phyloP scores from a whole-genome alignment of 2,329 filamentous ascomycete species.

The Corynespora cassiicola region DNA sequence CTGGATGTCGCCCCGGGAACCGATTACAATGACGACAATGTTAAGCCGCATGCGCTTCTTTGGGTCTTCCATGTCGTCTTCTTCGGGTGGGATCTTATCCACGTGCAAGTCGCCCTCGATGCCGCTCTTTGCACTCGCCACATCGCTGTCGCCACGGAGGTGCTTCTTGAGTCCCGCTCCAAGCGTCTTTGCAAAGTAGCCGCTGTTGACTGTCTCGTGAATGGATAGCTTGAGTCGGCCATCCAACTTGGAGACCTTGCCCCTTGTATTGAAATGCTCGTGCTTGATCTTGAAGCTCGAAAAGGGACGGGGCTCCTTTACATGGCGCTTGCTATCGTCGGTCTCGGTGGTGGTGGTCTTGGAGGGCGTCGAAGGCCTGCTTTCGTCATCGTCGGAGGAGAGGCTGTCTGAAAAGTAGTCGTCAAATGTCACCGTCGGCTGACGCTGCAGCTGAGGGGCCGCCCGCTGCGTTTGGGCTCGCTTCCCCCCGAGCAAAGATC shows the following conservation, averaged over 20 bases:
- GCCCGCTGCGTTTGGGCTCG: slow-evolving; percentile 17
- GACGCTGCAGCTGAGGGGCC: slow-evolving; percentile 21
- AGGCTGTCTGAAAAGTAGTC: slow-evolving; percentile 33
- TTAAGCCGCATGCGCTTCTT: slow-evolving; percentile 64
- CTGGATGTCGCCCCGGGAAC: slow-evolving; percentile 79
- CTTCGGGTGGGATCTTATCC: slow-evolving; percentile 37
- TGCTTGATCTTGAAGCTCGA: slow-evolving; percentile 67
- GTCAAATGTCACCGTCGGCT: slow-evolving; percentile 37
- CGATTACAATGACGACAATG: slow-evolving; percentile 85
- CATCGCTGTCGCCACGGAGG: slow-evolving; percentile 45
- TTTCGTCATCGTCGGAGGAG: slow-evolving; percentile 33
- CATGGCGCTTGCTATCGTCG: slow-evolving; percentile 11
- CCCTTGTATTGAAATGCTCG: slow-evolving; percentile 69
- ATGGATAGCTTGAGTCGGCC: slow-evolving; percentile 76
- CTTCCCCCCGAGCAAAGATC: slow-evolving; percentile 26
- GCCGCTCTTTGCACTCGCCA: slow-evolving; percentile 33
- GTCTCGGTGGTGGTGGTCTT: slow-evolving; percentile 7
- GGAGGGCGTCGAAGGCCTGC: not conserved
- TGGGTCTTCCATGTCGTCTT: slow-evolving; percentile 42
- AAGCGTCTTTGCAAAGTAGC: slow-evolving; percentile 76
- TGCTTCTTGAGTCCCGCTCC: slow-evolving; percentile 68
- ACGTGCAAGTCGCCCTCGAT: slow-evolving; percentile 11
- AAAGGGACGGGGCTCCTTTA: slow-evolving; percentile 42
- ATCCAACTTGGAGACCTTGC: slow-evolving; percentile 70
- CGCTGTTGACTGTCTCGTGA: slow-evolving; percentile 72